These are phyloP conservation scores for Chlorella sp. DNA, from an alignment of 139 green algal species.

Conservation along the genomic window DNA sequence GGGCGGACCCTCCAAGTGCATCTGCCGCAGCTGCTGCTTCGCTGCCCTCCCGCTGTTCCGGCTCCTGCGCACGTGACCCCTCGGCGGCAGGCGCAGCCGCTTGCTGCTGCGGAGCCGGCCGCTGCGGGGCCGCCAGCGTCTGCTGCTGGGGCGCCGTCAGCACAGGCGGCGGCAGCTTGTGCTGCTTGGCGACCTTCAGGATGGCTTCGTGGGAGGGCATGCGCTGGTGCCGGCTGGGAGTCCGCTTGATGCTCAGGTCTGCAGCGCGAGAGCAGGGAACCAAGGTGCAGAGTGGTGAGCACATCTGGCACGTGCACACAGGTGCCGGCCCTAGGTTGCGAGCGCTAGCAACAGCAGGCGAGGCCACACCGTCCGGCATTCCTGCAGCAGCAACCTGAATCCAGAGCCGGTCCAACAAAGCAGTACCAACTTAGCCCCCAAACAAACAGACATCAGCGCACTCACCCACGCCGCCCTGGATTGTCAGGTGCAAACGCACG, in stretches of 20 bases:
- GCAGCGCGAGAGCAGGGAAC: background rate
- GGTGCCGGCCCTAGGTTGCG: too few relatives aligned
- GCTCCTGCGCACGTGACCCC: background rate
- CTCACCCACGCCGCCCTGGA: slow-evolving; percentile 69
- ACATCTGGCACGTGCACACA: too few relatives aligned
- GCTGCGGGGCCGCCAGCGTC: background rate
- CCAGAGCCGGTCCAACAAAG: too few relatives aligned
- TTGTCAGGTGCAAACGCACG: slow-evolving; percentile 60
- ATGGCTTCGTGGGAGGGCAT: slow-evolving; percentile 84
- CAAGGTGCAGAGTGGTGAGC: too few relatives aligned
- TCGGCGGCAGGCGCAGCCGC: background rate
- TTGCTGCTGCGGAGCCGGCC: background rate
- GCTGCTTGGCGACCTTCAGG: slow-evolving; percentile 56
- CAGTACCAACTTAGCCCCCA: too few relatives aligned
- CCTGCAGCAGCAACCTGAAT: too few relatives aligned
- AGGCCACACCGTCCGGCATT: too few relatives aligned
- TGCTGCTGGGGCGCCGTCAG: slow-evolving; percentile 9
- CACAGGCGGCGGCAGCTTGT: slow-evolving; percentile 39
- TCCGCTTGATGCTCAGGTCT: slow-evolving; percentile 37
- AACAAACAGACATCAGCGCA: background rate
- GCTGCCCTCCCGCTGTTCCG: background rate
- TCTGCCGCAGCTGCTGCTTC: background rate
- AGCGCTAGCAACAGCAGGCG: too few relatives aligned
- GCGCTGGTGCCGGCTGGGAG: slow-evolving; percentile 55
- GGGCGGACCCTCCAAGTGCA: background rate